Base-by-base conservation (phyloP, 2,329 filamentous ascomycete genomes). In the Alternaria conjuncta region DNA sequence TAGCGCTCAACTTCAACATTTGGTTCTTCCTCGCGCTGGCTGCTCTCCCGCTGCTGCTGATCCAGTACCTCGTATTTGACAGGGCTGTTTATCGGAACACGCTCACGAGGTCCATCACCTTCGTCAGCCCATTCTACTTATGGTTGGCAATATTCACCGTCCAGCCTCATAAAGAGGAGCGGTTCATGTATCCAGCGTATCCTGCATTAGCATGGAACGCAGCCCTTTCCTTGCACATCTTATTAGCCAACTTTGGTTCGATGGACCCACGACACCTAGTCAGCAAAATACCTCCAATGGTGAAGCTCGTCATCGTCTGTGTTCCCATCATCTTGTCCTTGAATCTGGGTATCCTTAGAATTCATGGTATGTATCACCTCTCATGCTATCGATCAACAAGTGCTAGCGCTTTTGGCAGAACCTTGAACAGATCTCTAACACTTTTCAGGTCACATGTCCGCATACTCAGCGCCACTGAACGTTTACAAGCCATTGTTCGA, bases 111-210 rank as follows among this genome's bases (percentile, higher is more conserved):
- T 92, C 90, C 10, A 74, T 96, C 51, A 87, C 95, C 20, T 93
- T 97, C 69, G 84, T 95, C 57, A 82, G 88, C 1, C 96, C 96
- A 0, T 97, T 98, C 80, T 99, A 98, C 78, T 86, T 97, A 76
- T 99, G 96, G 96, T 86, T 99, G 26, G 87, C 82, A 4, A 96
- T 98, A 66, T 98, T 99, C 82, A 95, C 92, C 0, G 78, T 91
- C 9, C 96, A 99, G 77, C 93, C 96, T 15, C 96, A 99, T 82
- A 99, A 99, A 76, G 96, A 99, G 79, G 96, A 99, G 81, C 87
- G 96, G 7, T 99, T 99, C 83, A 98, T 99, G 94, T 99, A 97
- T 75, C 96, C 96, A 0, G 92, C 89, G 3, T 99, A 99, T 74
- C 96, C 96, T 1, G 93, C 95, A 67, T 85, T 99, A 41, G 91